Percentiles rank a stretch among this genome's conserved stretches.
Evolutionary conservation across 2,329 filamentous ascomycete species (phyloP).

Genomic region (Anisogramma anomala): DNA sequence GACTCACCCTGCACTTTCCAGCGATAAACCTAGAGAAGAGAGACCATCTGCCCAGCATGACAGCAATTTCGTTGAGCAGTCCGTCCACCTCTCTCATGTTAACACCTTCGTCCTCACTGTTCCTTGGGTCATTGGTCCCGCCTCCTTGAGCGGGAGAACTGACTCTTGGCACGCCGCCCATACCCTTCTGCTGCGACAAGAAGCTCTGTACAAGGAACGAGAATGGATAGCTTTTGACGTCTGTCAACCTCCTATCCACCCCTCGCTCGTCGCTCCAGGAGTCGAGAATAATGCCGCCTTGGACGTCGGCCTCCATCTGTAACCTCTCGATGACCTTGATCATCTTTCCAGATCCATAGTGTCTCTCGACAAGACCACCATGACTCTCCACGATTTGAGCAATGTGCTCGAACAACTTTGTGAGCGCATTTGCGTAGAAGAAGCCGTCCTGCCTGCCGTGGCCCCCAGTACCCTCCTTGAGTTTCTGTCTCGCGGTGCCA

Average conservation of each 20-base stretch:
- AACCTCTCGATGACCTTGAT: slow-evolving; percentile 82
- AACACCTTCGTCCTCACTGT: slow-evolving; percentile 80
- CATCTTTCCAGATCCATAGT: slow-evolving; percentile 92
- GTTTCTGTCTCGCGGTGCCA: slow-evolving; percentile 64
- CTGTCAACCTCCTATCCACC: slow-evolving; percentile 76
- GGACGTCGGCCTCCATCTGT: slow-evolving; percentile 89
- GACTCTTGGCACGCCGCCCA: slow-evolving; percentile 52
- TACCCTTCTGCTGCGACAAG: slow-evolving; percentile 55
- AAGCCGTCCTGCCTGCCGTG: slow-evolving; percentile 59
- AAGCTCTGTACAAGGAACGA: slow-evolving; percentile 96
- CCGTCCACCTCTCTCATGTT: slow-evolving; percentile 95
- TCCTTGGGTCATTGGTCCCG: slow-evolving; percentile 36
- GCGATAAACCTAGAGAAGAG: slow-evolving; percentile 83
- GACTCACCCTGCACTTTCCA: slow-evolving; percentile 67
- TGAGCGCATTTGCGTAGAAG: slow-evolving; percentile 85
- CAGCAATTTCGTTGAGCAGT: slow-evolving; percentile 71
- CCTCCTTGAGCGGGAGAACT: slow-evolving; percentile 59
- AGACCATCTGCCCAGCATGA: slow-evolving; percentile 91
- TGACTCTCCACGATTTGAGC: slow-evolving; percentile 92
- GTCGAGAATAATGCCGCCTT: slow-evolving; percentile 90
- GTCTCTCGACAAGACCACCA: slow-evolving; percentile 78
- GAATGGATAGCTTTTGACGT: slow-evolving; percentile 96
- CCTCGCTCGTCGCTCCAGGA: slow-evolving; percentile 86
- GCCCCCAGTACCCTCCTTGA: slow-evolving; percentile 53
- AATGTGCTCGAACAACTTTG: slow-evolving; percentile 92